Base-by-base conservation (phyloP, 2,329 filamentous ascomycete genomes). In the Torrubiella hemipterigena region DNA sequence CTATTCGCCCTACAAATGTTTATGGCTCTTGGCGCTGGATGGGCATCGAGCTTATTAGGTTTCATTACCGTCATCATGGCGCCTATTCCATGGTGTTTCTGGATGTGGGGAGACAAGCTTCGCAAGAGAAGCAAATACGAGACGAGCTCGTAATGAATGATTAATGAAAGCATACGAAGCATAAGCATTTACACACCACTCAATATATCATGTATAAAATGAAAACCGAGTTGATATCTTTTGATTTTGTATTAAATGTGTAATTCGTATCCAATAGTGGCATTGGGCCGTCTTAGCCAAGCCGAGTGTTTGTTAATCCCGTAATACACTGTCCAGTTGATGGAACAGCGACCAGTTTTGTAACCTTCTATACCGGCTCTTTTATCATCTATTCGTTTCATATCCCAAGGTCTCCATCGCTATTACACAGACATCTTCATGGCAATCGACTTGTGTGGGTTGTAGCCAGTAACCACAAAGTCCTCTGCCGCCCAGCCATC, bases 341-440 rank as follows among this genome's bases (percentile, higher is more conserved):
- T n/a, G n/a, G n/a, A n/a, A n/a, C n/a, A n/a, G n/a, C n/a, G n/a
- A n/a, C n/a, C n/a, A n/a, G n/a, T n/a, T n/a, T n/a, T n/a, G n/a
- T n/a, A n/a, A n/a, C n/a, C n/a, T n/a, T n/a, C n/a, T n/a, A n/a
- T n/a, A n/a, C n/a, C n/a, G 23, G 23, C 12, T 26, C 23, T 7
- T 7, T 26, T 13, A 7, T 26, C 15, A 26, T 22, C 20, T 13
- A 26, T 26, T 7, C 23, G 15, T 26, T n/a, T n/a, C n/a, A n/a
- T n/a, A n/a, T n/a, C n/a, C n/a, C n/a, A n/a, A 27, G 6, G 5
- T 16, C 6, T 11, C 6, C 17, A 22, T 22, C n/a, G n/a, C n/a
- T 30, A n/a, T 16, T 30, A 30, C n/a, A 96, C 89, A 50, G 84
- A 93, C 91, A 98, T 98, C 64, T 96, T 95, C 91, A 98, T 98